Base-by-base conservation (phyloP, 768 basidiomycete species). In the Suillus lakei region DNA sequence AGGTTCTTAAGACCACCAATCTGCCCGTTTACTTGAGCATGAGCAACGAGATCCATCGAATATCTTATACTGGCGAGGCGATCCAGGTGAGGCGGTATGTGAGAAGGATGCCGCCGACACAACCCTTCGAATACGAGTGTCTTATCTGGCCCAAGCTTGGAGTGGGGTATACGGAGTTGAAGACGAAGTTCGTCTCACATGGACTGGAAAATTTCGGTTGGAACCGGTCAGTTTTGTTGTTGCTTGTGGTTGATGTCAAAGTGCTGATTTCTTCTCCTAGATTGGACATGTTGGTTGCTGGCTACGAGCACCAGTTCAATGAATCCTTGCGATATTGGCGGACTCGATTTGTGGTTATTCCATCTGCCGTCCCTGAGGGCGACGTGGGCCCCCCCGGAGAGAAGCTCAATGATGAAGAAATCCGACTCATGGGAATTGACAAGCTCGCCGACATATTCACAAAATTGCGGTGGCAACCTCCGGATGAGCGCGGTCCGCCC, bases 81-180 rank as follows among this genome's bases (percentile, higher is more conserved):
- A 93, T 99, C 66, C 91, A 95, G 71, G 95, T 98, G 21, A 86
- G 90, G 70, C 84, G 94, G 46, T 95, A 95, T 73, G 91, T 94
- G 32, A 85, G 95, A 30, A 84, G 91, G 68, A 84, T 90, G 83
- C 84, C 86, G 60, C 82, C 79, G 64, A 86, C 84, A 61, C 83
- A 84, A 23, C 84, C 90, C 2, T 87, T 92, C 67, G 79, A 86
- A 26, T 99, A 99, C 75, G 85, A 91, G 68, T 97, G 95, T 72
- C 80, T 98, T 66, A 93, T 99, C 62, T 99, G 96, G 96, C 94
- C 96, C 23, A 93, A 93, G 71, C 82, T 93, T 23, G 93, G 95
- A 60, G 88, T 86, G 34, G 95, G 93, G 3, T 98, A 96, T 75
- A 93, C 92, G 0, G 91, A 92, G 71, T 82, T 92, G 28, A 82